Evolutionary conservation across 345 rosid genomes (phyloP), one percentile per base, ranked within the genome.

Genomic region (Tarenaya hassleriana): DNA sequence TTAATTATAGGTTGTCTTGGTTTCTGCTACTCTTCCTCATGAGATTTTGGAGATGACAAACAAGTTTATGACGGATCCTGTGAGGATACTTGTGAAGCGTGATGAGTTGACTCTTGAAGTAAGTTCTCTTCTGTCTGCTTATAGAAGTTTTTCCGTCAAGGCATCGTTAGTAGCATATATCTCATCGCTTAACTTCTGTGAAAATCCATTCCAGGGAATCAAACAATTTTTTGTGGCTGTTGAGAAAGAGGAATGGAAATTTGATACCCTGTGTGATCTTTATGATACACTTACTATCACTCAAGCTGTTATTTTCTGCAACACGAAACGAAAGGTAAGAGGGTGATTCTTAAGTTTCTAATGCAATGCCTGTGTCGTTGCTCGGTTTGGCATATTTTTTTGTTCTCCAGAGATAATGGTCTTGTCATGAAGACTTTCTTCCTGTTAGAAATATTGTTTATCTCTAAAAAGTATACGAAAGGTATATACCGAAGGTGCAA

Each of bases 41-140:
- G 96, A 92, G 78, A 92, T 84, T 58, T 67, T 92, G 84, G 98
- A 88, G 77, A 88, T 92, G 47, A 81, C 96, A 0, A 50, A 80
- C 64, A 92, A 92, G 75, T 83, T 92, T 70, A 92, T 92, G 95
- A 84, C 94, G 12, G 96, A 92, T 63, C 96, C 98, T 56, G 86
- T 88, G 45, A 84, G 85, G 75, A 92, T 88, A 54, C 91, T 92
- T 38, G 96, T 87, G 60, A 92, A 84, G 64, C 90, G 95, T 71
- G 95, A 84, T 67, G 94, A 91, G 62, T 68, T 91, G 75, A 87
- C 90, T 52, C 64, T 92, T 72, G 95, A 91, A 77, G 96, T 79
- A 69, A 54, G 70, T 34, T 11, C 52, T 4, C 14, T 46, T 47
- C 7, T 17, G 15, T 39, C 41, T 13, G 5, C 18, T 29, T 16